phyloP scores from a whole-genome alignment of 2,329 filamentous ascomycete genomes.

The Nemania sp. region DNA sequence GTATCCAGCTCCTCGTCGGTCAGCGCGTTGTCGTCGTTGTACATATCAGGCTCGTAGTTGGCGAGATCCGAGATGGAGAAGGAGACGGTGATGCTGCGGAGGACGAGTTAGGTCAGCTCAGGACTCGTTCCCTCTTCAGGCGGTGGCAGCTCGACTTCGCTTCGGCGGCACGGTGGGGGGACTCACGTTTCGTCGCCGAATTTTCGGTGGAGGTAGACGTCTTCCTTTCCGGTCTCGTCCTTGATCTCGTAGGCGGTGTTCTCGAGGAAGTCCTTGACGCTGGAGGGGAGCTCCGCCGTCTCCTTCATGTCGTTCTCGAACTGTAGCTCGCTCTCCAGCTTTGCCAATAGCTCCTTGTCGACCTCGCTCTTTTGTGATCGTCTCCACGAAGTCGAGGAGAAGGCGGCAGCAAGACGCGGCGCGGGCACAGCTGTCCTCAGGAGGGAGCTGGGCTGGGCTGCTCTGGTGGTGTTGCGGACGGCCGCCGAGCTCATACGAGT shows the following conservation, averaged over 20 bases:
- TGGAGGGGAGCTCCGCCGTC: constrained; percentile 71
- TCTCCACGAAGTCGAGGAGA: constrained; percentile 54
- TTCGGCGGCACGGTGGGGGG: no score
- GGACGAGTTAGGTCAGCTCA: constrained; percentile 27
- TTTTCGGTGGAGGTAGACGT: constrained; percentile 80
- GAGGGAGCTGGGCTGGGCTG: constrained; percentile 54
- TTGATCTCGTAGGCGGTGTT: constrained; percentile 83
- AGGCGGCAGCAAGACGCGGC: constrained; percentile 50
- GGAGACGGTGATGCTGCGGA: constrained; percentile 70
- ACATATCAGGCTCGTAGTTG: constrained; percentile 63
- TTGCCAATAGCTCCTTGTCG: constrained; percentile 81
- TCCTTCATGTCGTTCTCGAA: constrained; percentile 83
- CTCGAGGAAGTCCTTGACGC: constrained; percentile 85
- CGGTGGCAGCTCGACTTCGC: background rate
- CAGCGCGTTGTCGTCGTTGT: constrained; percentile 53
- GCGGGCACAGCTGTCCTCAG: constrained; percentile 49
- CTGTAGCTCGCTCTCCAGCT: constrained; percentile 82
- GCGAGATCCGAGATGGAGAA: constrained; percentile 87
- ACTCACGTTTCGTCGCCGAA: constrained; percentile 87
- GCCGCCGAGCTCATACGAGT: constrained; percentile 60
- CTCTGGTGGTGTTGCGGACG: constrained; percentile 55
- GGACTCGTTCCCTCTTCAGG: background rate
- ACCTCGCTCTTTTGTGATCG: constrained; percentile 53
- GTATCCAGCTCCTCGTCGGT: constrained; percentile 55
- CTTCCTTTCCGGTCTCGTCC: constrained; percentile 83